Base-by-base conservation (phyloP, 1,139 yeast genomes). In the Saccharomyces hybrid region DNA sequence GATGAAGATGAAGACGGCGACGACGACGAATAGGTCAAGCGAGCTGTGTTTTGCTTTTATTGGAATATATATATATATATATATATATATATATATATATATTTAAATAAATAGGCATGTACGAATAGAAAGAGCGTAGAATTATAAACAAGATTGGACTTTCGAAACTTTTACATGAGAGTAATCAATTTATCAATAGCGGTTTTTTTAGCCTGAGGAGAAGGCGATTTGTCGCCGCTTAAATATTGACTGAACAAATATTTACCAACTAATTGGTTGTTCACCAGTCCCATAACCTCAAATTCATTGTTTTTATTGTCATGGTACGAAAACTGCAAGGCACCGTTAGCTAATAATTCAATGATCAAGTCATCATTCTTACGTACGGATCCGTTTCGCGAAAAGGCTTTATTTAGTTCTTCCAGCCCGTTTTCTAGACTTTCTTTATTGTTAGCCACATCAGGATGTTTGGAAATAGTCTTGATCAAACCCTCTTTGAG, bases 401-500 rank as follows among this genome's bases (percentile, higher is more conserved):
- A 71, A 62, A 84, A 83, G 0, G 77, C 78, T 1, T 68, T 67
- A 62, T 83, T 75, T 54, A 85, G 68, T 61, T 83, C 79, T 48
- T 81, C 82, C 25, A 85, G 70, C 1, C 90, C 91, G 0, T 64
- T 60, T 4, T 74, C 74, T 5, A 84, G 55, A 5, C 57, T 55
- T 27, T 72, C 75, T 50, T 70, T 72, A 14, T 67, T 60, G 14
- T 66, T 64, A 13, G 70, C 70, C 5, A 72, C 64, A 14, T 71
- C 72, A n/a, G 71, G 69, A 48, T 68, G 68, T 41, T 62, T 61
- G 47, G 70, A 60, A 14, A 73, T 75, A 2, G 95, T 83, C 65
- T 93, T 86, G 55, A 89, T 81, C 60, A 93, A 80, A 0, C 98
- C 98, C 66, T 93, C 98, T 62, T 87, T 81, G 68, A 93, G 73